Base-by-base conservation (phyloP, 805 yeast genomes). In the Debaryomyces maramus region DNA sequence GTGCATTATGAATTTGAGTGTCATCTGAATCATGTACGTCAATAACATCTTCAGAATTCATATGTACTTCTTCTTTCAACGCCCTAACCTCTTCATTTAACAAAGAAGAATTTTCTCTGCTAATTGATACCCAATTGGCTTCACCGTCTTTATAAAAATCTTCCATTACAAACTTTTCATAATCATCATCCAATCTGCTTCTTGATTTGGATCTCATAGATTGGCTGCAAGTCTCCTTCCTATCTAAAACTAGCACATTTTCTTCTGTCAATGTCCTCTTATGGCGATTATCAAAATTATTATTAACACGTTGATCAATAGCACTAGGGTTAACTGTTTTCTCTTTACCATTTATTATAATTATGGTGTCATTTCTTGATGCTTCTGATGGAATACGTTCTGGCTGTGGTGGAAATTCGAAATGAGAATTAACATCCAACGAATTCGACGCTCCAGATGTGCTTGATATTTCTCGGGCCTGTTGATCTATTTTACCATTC, bases 361-460 rank as follows among this genome's bases (percentile, higher is more conserved):
- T 24, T 13, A 24, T 24, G 5, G 28, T 24, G 13, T 24, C 13
- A 5, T 24, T 24, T n/a, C 13, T 32, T 16, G 26, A 17, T 32
- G 4, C 23, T 6, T 11, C 16, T 15, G 19, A 18, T 18, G 34
- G 5, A n/a, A n/a, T n/a, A n/a, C n/a, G n/a, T 5, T 18, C 22
- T 17, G 4, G 15, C 13, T 17, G 23, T 2, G 22, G 23, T 32
- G 68, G 68, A 42, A 64, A 64, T 35, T 46, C 58, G 48, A 64
- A 64, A 16, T 53, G 47, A 4, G 66, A 55, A 31, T 51, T 61
- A 7, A 62, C 67, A 43, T 55, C 56, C 26, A 49, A 32, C 4
- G 53, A 47, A 17, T 16, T 30, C 8, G 38, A 20, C 8, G 35
- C 26, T 23, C 26, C 26, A 23, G n/a, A n/a, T n/a, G n/a, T n/a